Evolutionary conservation across 2,329 filamentous ascomycete species (phyloP), one percentile per base, ranked within the genome.

Genomic region (Xylariaceae sp.): DNA sequence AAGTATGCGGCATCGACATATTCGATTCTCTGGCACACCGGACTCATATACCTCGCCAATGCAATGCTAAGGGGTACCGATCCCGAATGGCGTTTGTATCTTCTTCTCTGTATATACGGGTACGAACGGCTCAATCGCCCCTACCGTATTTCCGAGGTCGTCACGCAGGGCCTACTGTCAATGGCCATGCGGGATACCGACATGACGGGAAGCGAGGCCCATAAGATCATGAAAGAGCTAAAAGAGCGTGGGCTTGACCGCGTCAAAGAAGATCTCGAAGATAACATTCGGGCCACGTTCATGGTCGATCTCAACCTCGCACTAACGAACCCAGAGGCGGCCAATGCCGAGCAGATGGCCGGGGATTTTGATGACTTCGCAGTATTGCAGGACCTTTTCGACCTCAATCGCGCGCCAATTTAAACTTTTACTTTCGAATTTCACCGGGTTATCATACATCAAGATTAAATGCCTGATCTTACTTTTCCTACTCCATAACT

Each of bases 21-120:
- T 46, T 70, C 71, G 1, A 67, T 76, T 6, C 61, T 76, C 2
- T 77, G 73, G 73, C 72, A 76, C 42, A 74, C 65, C 3, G 73
- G 70, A 2, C 58, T 77, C 16, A 67, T 72, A 2, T 75, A 75
- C 29, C 63, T 76, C 0, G 63, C 69, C 4, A 76, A 76, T 27
- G 72, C 70, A 3, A 66, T 75, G 10, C 56, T 75, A 0, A 60
- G 64, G 13, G 59, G 66, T 9, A 64, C 59, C 2, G 55, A 73
- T 9, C 57, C 65, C 0, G 55, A 71, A 8, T 71, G 67, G 67
- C 66, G 64, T 10, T 65, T 70, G 3, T 75, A 76, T 39, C 64
- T 77, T 4, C 55, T 72, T 3, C 55, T 74, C 1, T 76, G 73
- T 27, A 54, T 77, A 4, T 71, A 75, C 43, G 70, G 69, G 1